A percentile compares a stretch with the other conserved stretches of the same genome.
These are phyloP conservation scores for Colletotrichum liriopes DNA, from an alignment of 2,329 filamentous ascomycete species.

Conservation along the genomic window DNA sequence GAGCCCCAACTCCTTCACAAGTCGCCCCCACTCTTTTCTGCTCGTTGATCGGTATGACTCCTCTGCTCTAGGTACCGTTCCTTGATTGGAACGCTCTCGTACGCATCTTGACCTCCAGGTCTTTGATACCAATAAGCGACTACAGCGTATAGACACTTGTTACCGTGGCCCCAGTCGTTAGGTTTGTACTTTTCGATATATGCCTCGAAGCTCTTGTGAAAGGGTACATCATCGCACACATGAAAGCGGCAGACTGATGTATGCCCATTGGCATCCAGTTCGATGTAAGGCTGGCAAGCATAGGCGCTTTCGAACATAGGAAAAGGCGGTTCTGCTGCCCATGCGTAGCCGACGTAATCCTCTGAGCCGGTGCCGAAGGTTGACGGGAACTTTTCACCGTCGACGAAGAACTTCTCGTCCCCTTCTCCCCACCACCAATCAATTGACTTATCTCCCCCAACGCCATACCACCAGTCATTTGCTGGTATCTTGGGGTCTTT, in stretches of 20 bases:
- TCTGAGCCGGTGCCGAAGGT: slow-evolving; percentile 38
- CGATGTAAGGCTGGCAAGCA: slow-evolving; percentile 33
- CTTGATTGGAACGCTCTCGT: slow-evolving; percentile 19
- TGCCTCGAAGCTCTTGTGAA: slow-evolving; percentile 35
- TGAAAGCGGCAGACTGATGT: slow-evolving; percentile 39
- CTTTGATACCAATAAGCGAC: slow-evolving; percentile 40
- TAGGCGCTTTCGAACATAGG: slow-evolving; percentile 36
- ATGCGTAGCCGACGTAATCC: slow-evolving; percentile 38
- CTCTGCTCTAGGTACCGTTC: slow-evolving; percentile 20
- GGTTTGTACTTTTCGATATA: slow-evolving; percentile 41
- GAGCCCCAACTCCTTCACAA: background rate
- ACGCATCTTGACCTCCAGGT: slow-evolving; percentile 21
- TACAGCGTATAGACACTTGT: slow-evolving; percentile 30
- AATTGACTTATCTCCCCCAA: slow-evolving; percentile 35
- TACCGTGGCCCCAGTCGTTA: slow-evolving; percentile 30
- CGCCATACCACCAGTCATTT: slow-evolving; percentile 38
- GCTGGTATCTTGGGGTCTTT: slow-evolving; percentile 26
- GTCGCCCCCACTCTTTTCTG: background rate
- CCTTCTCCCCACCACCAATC: slow-evolving; percentile 42
- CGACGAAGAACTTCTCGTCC: slow-evolving; percentile 40
- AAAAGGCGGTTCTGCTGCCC: slow-evolving; percentile 39
- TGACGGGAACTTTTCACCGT: slow-evolving; percentile 38
- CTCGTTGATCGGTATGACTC: background rate
- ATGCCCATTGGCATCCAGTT: slow-evolving; percentile 38
- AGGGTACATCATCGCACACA: slow-evolving; percentile 37